Base-by-base conservation (phyloP, 177 flowering plant genomes). In the Tripterygium wilfordii region DNA sequence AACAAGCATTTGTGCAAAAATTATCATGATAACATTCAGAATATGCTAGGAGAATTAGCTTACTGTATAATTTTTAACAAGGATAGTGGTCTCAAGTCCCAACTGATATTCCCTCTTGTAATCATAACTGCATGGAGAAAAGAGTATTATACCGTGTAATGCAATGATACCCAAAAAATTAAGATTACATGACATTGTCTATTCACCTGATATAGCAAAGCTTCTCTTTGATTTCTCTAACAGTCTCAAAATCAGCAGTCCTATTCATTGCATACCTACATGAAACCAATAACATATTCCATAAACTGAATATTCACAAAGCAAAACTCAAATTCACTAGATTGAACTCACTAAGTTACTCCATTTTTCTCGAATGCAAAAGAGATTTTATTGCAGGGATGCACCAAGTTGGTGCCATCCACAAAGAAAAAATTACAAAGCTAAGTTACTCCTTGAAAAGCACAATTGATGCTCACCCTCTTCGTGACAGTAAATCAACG, bases 81-180 rank as follows among this genome's bases (percentile, higher is more conserved):
- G 95, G 58, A 94, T 94, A 38, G 96, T 94, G 41, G 99, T 87
- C 68, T 94, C 99, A 61, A 94, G 79, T 43, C 97, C 99, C 68
- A 94, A 56, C 51, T 94, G 95, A 61, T 94, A 89, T 60, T 94
- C 97, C 45, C 96, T 75, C 68, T 85, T 85, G 72, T 89, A 94
- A 67, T 92, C 97, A 71, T 86, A 89, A 68, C 97, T 89, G 81
- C 61, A 68, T 5, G 24, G 17, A 45, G 31, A 32, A 36, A 41
- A 4, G 58, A 33, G 18, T 4, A 25, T 39, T 43, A 32, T 47
- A n/a, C n/a, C n/a, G n/a, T n/a, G n/a, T n/a, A n/a, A n/a, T n/a
- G n/a, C n/a, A n/a, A n/a, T n/a, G n/a, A n/a, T n/a, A n/a, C n/a
- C n/a, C n/a, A 27, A 49, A 28, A 33, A 33, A 24, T 20, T 40